Conservation (phyloP, 169 alveolate species). For the Condylostoma magnum region DNA sequence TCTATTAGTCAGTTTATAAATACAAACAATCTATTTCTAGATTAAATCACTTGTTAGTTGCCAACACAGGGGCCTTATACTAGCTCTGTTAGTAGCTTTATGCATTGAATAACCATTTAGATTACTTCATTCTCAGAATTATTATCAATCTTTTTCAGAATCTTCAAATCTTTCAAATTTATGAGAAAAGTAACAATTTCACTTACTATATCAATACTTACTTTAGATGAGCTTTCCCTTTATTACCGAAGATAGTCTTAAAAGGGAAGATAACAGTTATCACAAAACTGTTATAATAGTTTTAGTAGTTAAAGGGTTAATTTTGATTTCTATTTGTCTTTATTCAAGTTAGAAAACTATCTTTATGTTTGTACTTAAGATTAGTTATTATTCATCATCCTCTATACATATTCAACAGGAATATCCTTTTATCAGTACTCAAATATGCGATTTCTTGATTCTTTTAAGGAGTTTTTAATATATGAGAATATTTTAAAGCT, state of each 20-base stretch:
- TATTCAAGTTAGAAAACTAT: too few species aligned
- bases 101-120: not conserved
- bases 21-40: not conserved
- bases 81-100: constrained; percentile 4
- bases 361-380: too few species aligned
- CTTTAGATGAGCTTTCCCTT: not conserved
- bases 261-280: constrained; percentile 10
- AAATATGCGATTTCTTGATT: not conserved
- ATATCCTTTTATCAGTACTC: too few species aligned
- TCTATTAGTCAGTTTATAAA: constrained; percentile 20
- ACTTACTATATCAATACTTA: constrained; percentile 17
- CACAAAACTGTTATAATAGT: not conserved
- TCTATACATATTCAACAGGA: too few species aligned
- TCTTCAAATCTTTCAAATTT: not conserved
- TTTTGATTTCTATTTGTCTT: too few species aligned
- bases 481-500: constrained; percentile 6
- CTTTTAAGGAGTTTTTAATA: not conserved
- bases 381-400: too few species aligned
- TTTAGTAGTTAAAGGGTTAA: not conserved
- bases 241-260: constrained; percentile 15
- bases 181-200: constrained; percentile 1
- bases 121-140: not conserved
- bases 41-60: not conserved
- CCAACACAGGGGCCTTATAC: constrained; percentile 17
- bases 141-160: not conserved